phyloP scores from a whole-genome alignment of 1,284 basidiomycete species.

The Flammula alnicola region DNA sequence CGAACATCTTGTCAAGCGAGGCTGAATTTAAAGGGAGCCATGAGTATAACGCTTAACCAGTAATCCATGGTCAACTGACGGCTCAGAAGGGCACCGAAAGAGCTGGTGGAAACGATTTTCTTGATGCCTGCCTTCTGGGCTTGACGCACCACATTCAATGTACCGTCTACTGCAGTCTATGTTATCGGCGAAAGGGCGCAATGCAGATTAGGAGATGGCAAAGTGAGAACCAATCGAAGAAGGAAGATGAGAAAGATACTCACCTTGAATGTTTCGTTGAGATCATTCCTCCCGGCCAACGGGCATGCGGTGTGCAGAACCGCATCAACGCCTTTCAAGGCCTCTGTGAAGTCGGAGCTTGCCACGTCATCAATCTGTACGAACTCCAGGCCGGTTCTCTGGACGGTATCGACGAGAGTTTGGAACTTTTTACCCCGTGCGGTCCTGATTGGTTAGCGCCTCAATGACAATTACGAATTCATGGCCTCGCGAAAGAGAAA shows the following conservation, averaged over 20 bases:
- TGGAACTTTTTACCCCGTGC: conserved; percentile 23
- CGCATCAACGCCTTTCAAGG: conserved; percentile 32
- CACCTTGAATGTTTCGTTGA: conserved; percentile 10
- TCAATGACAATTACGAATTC: no score
- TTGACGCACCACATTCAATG: conserved; percentile 37
- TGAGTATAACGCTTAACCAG: no score
- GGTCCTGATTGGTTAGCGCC: no score
- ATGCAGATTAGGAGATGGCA: no score
- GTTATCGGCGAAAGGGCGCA: no score
- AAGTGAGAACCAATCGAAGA: background rate
- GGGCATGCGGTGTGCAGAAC: conserved; percentile 38
- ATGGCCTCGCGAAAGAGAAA: no score
- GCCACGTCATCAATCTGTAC: conserved; percentile 34
- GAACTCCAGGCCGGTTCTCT: conserved; percentile 31
- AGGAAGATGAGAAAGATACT: background rate
- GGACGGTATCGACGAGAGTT: conserved; percentile 14
- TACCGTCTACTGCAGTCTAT: conserved; percentile 38
- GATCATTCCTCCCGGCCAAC: conserved; percentile 28
- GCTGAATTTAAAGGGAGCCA: no score
- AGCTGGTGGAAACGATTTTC: conserved; percentile 35
- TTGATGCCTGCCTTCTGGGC: conserved; percentile 35
- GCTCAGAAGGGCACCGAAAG: no score
- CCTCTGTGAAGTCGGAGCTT: conserved; percentile 30
- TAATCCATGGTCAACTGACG: no score
- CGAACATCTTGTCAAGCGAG: no score